These are phyloP conservation scores for Adenanthera pavonina DNA, from an alignment of 306 rosid species.

Conservation along the genomic window DNA sequence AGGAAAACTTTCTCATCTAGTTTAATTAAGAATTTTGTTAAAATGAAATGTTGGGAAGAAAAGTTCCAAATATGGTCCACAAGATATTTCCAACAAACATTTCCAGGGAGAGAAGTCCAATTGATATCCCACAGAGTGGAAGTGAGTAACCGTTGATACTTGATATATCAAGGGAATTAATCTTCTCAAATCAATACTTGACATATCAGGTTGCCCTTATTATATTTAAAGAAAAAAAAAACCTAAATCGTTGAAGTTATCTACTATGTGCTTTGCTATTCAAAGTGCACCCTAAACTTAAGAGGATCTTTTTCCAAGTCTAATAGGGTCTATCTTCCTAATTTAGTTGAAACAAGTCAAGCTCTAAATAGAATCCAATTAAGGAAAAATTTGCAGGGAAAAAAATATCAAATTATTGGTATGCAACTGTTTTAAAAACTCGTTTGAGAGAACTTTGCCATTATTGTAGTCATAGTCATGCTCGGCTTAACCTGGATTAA, in stretches of 20 bases:
- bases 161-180: neutral
- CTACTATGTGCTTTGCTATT: neutral
- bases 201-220: neutral
- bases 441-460: too few relatives aligned
- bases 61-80: neutral
- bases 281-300: neutral
- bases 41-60: neutral
- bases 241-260: neutral
- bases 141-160: neutral
- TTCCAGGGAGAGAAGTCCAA: neutral
- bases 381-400: neutral
- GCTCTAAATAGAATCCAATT: neutral
- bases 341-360: neutral
- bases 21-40: neutral
- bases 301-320: neutral
- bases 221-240: neutral
- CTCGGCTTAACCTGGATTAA: too few relatives aligned
- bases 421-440: too few relatives aligned
- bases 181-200: neutral
- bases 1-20: neutral
- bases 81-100: neutral
- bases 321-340: neutral
- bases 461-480: too few relatives aligned
- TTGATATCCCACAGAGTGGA: neutral
- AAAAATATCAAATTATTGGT: too few relatives aligned